These are phyloP conservation scores for Fusarium neocosmosporiellum DNA, from an alignment of 2,329 filamentous ascomycete species.

Conservation along the genomic window DNA sequence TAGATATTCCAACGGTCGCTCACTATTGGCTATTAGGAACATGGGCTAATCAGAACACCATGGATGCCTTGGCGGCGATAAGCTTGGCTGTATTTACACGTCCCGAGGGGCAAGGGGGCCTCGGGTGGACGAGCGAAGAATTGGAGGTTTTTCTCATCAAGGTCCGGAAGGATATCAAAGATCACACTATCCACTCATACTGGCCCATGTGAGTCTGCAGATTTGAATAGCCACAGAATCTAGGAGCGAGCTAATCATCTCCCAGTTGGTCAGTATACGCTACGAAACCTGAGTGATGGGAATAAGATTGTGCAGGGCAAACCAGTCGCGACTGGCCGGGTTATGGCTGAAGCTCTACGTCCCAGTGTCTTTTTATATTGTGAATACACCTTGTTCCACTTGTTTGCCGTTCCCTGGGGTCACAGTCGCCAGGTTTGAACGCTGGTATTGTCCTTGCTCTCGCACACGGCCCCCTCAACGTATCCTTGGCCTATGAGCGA, in stretches of 20 bases:
- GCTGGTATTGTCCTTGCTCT: not conserved
- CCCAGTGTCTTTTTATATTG: not conserved
- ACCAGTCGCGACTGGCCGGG: not conserved
- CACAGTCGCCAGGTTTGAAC: not conserved
- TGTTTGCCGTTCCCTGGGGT: not conserved
- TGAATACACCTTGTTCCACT: not conserved
- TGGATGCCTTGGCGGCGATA: constrained; percentile 9
- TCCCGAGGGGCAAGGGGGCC: constrained; percentile 2
- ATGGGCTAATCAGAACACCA: constrained; percentile 9
- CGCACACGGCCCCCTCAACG: not conserved
- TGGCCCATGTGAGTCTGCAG: constrained; percentile 14
- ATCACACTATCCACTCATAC: constrained; percentile 8
- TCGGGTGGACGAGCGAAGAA: constrained; percentile 11
- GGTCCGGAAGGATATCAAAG: constrained; percentile 9
- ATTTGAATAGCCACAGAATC: not conserved
- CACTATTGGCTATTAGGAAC: not conserved
- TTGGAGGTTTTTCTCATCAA: constrained; percentile 5
- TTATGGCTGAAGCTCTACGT: not conserved
- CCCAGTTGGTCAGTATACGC: constrained; percentile 9
- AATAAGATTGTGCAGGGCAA: not conserved
- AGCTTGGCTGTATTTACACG: constrained; percentile 17
- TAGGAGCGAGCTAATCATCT: not conserved
- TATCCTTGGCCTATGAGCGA: too few species aligned
- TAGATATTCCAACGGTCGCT: not conserved
- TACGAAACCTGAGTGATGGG: constrained; percentile 2